Conservation (phyloP, 768 basidiomycete genomes). For the Pisolithus tinctorius region DNA sequence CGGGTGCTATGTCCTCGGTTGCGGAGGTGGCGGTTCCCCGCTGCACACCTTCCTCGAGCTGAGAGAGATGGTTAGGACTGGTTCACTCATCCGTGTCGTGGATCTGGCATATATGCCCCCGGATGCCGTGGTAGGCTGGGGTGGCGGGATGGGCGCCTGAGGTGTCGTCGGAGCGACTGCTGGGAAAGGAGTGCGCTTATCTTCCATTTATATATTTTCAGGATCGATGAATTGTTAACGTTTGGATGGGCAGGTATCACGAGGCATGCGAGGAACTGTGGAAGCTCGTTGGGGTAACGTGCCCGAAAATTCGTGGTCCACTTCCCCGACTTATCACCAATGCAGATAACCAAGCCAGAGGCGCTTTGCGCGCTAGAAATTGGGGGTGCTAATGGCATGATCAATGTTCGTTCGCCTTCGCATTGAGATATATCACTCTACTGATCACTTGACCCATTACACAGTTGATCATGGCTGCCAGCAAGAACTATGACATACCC, state of each 20-base stretch:
- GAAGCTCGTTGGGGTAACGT: conserved; percentile 22
- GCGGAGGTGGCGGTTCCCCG: conserved; percentile 58
- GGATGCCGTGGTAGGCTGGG: conserved; percentile 36
- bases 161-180: conserved; percentile 31
- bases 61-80: conserved; percentile 47
- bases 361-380: conserved; percentile 35
- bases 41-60: conserved; percentile 44
- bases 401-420: conserved; percentile 23
- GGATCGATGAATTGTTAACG: background rate
- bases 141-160: conserved; percentile 39
- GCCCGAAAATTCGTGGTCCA: background rate
- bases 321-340: background rate
- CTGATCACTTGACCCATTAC: conserved; percentile 8
- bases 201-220: background rate
- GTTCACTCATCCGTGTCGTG: conserved; percentile 38
- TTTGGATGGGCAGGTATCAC: conserved; percentile 21
- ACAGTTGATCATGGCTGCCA: conserved; percentile 31
- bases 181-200: conserved; percentile 30
- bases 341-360: conserved; percentile 26
- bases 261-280: conserved; percentile 26
- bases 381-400: conserved; percentile 41
- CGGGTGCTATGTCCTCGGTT: conserved; percentile 57
- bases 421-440: background rate
- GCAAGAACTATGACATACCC: conserved; percentile 31
- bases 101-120: conserved; percentile 37